Conservation (phyloP, 768 basidiomycete genomes). For the Phaffia australis region DNA sequence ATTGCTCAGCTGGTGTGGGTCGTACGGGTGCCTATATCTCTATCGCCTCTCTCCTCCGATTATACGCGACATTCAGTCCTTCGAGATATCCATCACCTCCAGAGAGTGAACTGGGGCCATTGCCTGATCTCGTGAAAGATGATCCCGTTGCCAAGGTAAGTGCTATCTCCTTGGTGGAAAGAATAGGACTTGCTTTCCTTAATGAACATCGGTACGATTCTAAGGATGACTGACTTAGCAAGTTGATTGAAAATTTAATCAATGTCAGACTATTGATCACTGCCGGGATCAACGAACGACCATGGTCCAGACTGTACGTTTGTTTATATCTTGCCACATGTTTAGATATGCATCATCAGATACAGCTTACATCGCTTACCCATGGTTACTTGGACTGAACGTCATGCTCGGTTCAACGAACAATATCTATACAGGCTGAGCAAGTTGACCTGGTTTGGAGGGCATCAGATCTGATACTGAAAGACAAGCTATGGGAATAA, state of each 20-base stretch:
- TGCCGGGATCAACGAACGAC: constrained; percentile 17
- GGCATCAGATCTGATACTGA: not conserved
- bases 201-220: too few relatives aligned
- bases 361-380: too few relatives aligned
- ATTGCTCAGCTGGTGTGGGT: constrained; percentile 38
- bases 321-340: too few relatives aligned
- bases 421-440: not conserved
- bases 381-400: too few relatives aligned
- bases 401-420: too few relatives aligned
- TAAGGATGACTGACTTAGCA: too few relatives aligned
- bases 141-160: constrained; percentile 31
- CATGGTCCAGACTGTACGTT: constrained; percentile 2
- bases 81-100: constrained; percentile 3
- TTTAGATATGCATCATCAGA: too few relatives aligned
- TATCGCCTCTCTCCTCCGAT: constrained; percentile 33
- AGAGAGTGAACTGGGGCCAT: constrained; percentile 30
- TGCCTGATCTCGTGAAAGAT: constrained; percentile 26
- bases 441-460: constrained; percentile 23
- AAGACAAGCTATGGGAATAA: not conserved
- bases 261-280: not conserved
- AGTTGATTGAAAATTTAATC: too few relatives aligned
- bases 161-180: too few relatives aligned
- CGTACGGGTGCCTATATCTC: constrained; percentile 38
- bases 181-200: too few relatives aligned
- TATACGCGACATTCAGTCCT: not conserved